Evolutionary conservation across 345 rosid genomes (phyloP), one percentile per base, ranked within the genome.

Genomic region (Gossypium raimondii): DNA sequence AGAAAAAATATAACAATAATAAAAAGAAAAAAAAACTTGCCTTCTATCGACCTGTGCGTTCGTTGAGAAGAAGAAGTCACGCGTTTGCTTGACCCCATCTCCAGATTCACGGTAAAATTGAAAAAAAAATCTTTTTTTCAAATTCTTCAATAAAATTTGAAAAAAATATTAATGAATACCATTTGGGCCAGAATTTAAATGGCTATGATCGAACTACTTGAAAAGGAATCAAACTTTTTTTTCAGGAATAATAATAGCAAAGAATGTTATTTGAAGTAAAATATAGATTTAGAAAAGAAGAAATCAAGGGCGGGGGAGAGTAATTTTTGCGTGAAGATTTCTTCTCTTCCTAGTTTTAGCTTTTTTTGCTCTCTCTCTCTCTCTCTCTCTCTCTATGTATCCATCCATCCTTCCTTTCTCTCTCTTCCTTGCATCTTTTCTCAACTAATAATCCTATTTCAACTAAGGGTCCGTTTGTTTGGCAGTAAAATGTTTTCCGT

Each of bases 1-100:
- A 59, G 16, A 25, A 69, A 8, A n/a, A 16, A 58, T 22, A 11
- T 11, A 22, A 57, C 2, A 50, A 50, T 22, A 22, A 22, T 22
- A 50, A 63, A 53, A 44, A 73, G 41, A 62, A 45, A 2, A 10
- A 14, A 17, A 12, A 18, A 53, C 76, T 77, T 72, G 76, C 82
- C 85, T 74, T 74, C 55, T 52, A 77, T 77, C 47, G 79, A 50
- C 41, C 45, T 60, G 48, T 72, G 81, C 72, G 52, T 75, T 2
- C 73, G 74, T 18, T 62, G 79, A 10, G 81, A 67, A 59, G 85
- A 78, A 53, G 82, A 76, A 56, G 70, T 73, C 70, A 72, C 81
- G 47, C 81, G 73, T 52, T 75, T 72, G 25, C 77, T 76, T 45
- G 78, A 79, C 56, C 85, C 81, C 85, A 79, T 82, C 73, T 62